Conservation (phyloP, 2,329 filamentous ascomycete genomes). For the Beauveria australis region DNA sequence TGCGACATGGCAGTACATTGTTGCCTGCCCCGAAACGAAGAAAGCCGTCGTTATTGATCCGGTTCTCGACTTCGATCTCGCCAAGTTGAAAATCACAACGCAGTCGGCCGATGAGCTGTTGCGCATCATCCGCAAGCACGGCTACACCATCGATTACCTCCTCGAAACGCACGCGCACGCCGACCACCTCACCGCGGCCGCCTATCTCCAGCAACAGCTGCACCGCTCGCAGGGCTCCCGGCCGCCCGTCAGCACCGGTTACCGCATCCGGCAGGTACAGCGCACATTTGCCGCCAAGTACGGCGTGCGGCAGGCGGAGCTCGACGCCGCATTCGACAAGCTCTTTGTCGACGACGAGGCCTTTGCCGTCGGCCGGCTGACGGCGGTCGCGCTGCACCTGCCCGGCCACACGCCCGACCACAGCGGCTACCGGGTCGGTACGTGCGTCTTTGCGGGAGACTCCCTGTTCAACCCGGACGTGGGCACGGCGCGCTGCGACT, state of each 20-base stretch:
- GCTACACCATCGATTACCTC: conserved; percentile 42
- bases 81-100: conserved; percentile 29
- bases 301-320: conserved; percentile 33
- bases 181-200: conserved; percentile 51
- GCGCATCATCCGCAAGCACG: conserved; percentile 29
- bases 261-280: conserved; percentile 33
- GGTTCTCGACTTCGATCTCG: conserved; percentile 48
- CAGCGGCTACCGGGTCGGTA: conserved; percentile 36
- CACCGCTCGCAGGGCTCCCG: conserved; percentile 22
- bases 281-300: conserved; percentile 40
- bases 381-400: conserved; percentile 41
- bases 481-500: conserved; percentile 45
- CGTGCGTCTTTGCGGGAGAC: conserved; percentile 44
- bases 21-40: conserved; percentile 42
- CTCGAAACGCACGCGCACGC: conserved; percentile 57
- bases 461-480: conserved; percentile 45
- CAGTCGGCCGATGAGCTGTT: conserved; percentile 44
- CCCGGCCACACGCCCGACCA: conserved; percentile 56
- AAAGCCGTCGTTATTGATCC: conserved; percentile 52
- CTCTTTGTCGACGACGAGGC: conserved; percentile 45
- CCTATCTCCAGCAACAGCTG: conserved; percentile 45
- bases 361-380: conserved; percentile 41
- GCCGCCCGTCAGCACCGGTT: conserved; percentile 35
- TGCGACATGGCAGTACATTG: conserved; percentile 52
- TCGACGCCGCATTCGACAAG: conserved; percentile 40